Percentiles rank a stretch among this genome's conserved stretches.
These are phyloP conservation scores for Trametopsis cervina DNA, from an alignment of 768 basidiomycete species.

Conservation along the genomic window DNA sequence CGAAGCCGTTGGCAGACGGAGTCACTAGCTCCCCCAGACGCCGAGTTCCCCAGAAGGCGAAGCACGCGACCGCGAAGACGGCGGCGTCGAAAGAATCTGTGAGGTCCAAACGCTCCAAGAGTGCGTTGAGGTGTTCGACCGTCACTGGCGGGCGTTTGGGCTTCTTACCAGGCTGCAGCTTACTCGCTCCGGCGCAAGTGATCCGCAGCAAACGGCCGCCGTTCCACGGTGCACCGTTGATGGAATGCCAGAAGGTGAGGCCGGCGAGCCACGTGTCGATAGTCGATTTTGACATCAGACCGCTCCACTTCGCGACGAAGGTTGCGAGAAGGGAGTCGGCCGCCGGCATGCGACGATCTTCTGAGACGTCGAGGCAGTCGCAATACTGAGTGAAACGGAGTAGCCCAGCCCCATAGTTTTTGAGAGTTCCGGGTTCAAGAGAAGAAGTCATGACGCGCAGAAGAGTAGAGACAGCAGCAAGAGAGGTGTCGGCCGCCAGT, in stretches of 20 bases:
- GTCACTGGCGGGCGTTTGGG: slow-evolving; percentile 28
- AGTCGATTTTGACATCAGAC: slow-evolving; percentile 10
- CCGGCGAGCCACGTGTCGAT: slow-evolving; percentile 30
- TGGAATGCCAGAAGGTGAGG: slow-evolving; percentile 30
- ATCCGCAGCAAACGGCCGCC: slow-evolving; percentile 20
- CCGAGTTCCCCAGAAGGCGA: slow-evolving; percentile 33
- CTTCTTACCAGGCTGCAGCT: slow-evolving; percentile 14
- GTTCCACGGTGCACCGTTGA: slow-evolving; percentile 29
- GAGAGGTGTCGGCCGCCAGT: background rate
- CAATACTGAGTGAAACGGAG: slow-evolving; percentile 32
- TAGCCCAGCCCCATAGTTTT: slow-evolving; percentile 27
- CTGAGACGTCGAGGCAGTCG: slow-evolving; percentile 25
- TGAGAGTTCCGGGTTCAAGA: background rate
- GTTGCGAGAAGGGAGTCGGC: slow-evolving; percentile 21
- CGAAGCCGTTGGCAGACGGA: slow-evolving; percentile 1
- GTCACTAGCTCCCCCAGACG: slow-evolving; percentile 14
- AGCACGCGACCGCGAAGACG: slow-evolving; percentile 27
- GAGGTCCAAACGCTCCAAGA: slow-evolving; percentile 16
- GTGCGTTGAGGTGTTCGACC: slow-evolving; percentile 26
- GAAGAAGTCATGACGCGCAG: background rate
- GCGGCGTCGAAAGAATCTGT: slow-evolving; percentile 26
- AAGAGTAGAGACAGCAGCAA: background rate
- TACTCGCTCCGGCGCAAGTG: slow-evolving; percentile 14
- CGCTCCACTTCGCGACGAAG: slow-evolving; percentile 20
- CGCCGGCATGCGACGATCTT: slow-evolving; percentile 25